phyloP scores from a whole-genome alignment of 1,284 basidiomycete species.

The Trametes sp. region DNA sequence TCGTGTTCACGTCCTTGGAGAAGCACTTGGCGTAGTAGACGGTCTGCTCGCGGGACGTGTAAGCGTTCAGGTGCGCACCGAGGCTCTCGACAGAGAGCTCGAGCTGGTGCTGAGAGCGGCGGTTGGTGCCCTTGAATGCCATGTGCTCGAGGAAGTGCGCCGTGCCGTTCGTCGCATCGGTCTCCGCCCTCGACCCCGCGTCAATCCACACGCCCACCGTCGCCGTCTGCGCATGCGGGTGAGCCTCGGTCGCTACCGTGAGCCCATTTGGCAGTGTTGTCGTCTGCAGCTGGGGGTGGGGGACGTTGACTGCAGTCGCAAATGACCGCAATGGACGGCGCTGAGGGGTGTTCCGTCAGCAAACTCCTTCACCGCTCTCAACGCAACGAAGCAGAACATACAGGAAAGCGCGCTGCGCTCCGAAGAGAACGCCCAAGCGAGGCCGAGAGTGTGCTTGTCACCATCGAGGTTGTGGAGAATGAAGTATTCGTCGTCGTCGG shows the following conservation, averaged over 20 bases:
- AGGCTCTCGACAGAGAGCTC: conserved; percentile 99
- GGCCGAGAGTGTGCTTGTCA: conserved; percentile 66
- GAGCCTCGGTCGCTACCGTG: conserved; percentile 92
- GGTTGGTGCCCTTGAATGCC: conserved; percentile 95
- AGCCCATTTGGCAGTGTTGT: conserved; percentile 92
- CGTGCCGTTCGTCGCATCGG: conserved; percentile 91
- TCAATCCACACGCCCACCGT: conserved; percentile 99
- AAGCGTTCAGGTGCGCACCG: conserved; percentile 97
- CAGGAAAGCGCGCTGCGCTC: conserved; percentile 61
- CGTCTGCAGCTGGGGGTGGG: conserved; percentile 83
- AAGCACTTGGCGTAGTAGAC: conserved; percentile 99
- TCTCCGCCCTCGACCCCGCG: conserved; percentile 97
- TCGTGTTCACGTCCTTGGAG: conserved; percentile 91
- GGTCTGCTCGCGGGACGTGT: conserved; percentile 98
- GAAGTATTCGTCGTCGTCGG: conserved; percentile 38
- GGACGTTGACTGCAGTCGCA: conserved; percentile 74
- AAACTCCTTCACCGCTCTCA: neutral
- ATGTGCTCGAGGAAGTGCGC: conserved; percentile 99
- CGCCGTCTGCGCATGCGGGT: conserved; percentile 95
- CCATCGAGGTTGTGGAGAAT: conserved; percentile 56
- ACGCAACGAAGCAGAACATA: conserved; percentile 41
- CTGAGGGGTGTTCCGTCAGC: conserved; percentile 32
- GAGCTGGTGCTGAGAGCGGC: conserved; percentile 89
- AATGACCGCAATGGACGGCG: conserved; percentile 58
- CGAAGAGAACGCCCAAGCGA: conserved; percentile 69